Base-by-base conservation (phyloP, 208 protist species). In the Sergeia podlipaevii region DNA sequence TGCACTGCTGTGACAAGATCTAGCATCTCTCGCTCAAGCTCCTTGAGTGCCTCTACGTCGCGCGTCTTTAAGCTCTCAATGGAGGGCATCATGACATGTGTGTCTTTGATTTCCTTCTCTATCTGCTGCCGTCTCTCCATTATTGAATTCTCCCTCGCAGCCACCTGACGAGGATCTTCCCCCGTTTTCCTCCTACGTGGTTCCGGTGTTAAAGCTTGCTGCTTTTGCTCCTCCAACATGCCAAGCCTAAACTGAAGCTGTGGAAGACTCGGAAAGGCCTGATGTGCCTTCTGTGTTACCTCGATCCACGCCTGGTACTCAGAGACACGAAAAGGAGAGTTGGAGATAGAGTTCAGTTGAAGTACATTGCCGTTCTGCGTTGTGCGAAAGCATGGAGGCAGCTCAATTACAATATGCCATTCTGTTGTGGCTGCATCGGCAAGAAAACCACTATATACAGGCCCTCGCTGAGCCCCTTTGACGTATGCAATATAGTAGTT, bases 311-410 rank as follows among this genome's bases (percentile, higher is more conserved):
- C 65, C 48, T 93, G 71, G 59, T 96, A 96, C 80, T 96, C 90
- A 3, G 66, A 70, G 45, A 68, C 66, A 2, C 75, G 68, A 48
- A 96, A 96, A 0, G 80, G 82, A 2, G 80, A 89, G 73, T 96
- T 96, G 4, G 83, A 93, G 47, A 96, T 91, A 38, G 85, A 93
- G 59, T 94, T 96, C 21, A 96, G 67, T 69, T 96, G 90, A 53
- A 96, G 82, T 0, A 92, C 70, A 57, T 91, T 92, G 30, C 80
- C 82, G 54, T 93, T 94, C 47, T 77, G 77, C 17, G 83, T 90
- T 1, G 82, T 76, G 18, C 84, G 70, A 57, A 96, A 92, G 52
- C 84, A 92, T 29, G 80, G 82, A 15, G 90, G 90, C n/a, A 96
- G 67, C 52, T 96, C 90, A 44, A 96, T 90, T 27, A 91, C 72